These are phyloP conservation scores for Alternaria arbusti DNA, from an alignment of 2,329 filamentous ascomycete species.

Conservation along the genomic window DNA sequence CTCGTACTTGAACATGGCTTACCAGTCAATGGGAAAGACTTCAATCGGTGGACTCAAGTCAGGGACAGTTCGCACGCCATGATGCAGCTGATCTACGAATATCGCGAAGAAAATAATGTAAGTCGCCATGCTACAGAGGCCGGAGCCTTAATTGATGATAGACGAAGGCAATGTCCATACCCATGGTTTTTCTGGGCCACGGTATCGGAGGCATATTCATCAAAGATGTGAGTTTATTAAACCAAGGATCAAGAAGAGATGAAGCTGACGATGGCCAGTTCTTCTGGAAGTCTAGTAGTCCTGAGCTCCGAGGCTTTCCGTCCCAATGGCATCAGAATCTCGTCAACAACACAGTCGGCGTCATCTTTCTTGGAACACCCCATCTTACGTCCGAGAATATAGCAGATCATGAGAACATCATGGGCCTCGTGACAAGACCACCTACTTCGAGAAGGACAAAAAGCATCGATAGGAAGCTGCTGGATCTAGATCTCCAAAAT, in stretches of 20 bases:
- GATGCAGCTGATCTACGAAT: background rate
- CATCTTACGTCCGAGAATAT: background rate
- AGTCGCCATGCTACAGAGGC: too few species aligned
- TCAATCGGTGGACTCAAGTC: fast-evolving
- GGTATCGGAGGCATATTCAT: background rate
- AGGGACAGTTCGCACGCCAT: background rate
- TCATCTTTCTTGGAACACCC: background rate
- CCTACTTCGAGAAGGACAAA: background rate
- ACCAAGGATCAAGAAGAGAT: background rate
- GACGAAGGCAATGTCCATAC: background rate
- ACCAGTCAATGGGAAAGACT: background rate
- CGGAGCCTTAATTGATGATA: too few species aligned
- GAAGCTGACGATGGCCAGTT: background rate
- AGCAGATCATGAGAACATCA: background rate
- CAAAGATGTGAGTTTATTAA: background rate
- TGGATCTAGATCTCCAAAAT: background rate
- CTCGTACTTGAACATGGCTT: background rate
- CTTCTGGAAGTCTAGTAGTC: background rate
- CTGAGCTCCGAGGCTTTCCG: background rate
- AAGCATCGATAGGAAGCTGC: background rate
- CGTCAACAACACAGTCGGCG: background rate
- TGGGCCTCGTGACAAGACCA: background rate
- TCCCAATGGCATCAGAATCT: fast-evolving
- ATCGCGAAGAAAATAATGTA: background rate
- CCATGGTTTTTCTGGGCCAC: background rate